Evolutionary conservation across 2,329 filamentous ascomycete genomes (phyloP), one percentile per base, ranked within the genome.

Genomic region (Fusarium praegraminearum): DNA sequence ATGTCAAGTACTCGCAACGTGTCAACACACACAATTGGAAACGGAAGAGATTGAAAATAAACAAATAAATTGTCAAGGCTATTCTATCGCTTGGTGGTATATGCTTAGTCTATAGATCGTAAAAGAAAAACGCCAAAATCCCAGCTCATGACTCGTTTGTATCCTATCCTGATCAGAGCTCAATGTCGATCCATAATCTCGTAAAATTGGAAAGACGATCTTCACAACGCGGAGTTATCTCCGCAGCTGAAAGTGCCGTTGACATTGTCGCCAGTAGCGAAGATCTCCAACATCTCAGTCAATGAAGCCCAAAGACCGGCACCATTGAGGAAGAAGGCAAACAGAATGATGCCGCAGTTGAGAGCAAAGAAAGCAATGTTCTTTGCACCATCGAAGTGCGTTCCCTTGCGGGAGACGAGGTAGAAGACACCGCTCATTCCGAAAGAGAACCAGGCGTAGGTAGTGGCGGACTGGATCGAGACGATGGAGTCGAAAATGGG

Each of bases 401-500:
- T n/a, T 2, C 5, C 24, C 24, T 41, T 52, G 24, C 13, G 18
- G 13, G 49, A 52, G 7, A 52, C 24, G 7, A 52, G 28, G 51
- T 62, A 71, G 18, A 73, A 56, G 7, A 65, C 28, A 38, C 47
- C 56, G 12, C 65, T 65, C 28, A 72, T 47, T 20, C 71, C 68
- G 16, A 69, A 73, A 0, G 67, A 69, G 43, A 71, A 73, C 71
- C 71, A 73, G 11, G 70, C 65, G 24, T 69, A 68, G 9, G 67
- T 70, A 1, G 69, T 72, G 2, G 71, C 69, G 1, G 67, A 71
- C 26, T 62, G 64, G 20, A 74, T 71, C 3, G 67, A 61, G 6
- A 74, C 63, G 33, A 74, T 70, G 2, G 71, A 73, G 53, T 73
- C 67, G 46, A 74, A 74, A 7, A 73, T 58, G 6, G 72, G 72